Evolutionary conservation across 1,284 basidiomycete species (phyloP).

Genomic region (Melanopsichium pennsylvanicum): DNA sequence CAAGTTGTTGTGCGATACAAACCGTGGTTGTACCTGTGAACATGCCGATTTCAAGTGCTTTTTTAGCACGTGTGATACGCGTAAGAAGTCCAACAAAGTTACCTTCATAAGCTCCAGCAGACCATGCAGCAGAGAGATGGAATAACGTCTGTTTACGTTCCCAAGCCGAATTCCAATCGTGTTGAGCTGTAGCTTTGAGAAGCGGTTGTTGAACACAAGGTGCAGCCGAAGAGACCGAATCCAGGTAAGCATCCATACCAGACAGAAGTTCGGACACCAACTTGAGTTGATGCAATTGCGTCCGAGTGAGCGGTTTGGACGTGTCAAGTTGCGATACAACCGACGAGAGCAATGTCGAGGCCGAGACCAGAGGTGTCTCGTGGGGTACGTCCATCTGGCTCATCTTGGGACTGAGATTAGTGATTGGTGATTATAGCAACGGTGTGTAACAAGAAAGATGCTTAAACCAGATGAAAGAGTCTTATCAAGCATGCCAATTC

Average conservation of each 20-base stretch:
- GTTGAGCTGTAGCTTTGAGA: slow-evolving; percentile 43
- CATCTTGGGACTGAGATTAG: slow-evolving; percentile 4
- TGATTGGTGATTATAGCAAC: too few species aligned
- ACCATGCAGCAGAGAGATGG: slow-evolving; percentile 37
- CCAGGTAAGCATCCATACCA: slow-evolving; percentile 47
- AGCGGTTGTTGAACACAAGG: slow-evolving; percentile 30
- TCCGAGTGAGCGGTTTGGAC: neutral
- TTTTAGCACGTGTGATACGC: slow-evolving; percentile 31
- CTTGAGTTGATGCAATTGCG: slow-evolving; percentile 27
- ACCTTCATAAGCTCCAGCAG: slow-evolving; percentile 53
- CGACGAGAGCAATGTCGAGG: slow-evolving; percentile 21
- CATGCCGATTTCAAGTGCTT: slow-evolving; percentile 58
- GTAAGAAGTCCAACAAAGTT: slow-evolving; percentile 50
- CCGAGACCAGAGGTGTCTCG: slow-evolving; percentile 42
- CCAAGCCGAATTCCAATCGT: slow-evolving; percentile 50
- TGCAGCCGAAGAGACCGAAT: slow-evolving; percentile 29
- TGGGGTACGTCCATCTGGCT: slow-evolving; percentile 30
- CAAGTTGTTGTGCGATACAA: slow-evolving; percentile 45
- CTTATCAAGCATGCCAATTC: too few species aligned
- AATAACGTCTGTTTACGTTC: slow-evolving; percentile 28
- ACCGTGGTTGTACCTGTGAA: slow-evolving; percentile 58
- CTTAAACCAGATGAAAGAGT: too few species aligned
- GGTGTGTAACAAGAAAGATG: too few species aligned
- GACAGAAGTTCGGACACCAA: slow-evolving; percentile 36
- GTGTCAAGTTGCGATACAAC: slow-evolving; percentile 24